Conservation (phyloP, 2,329 filamentous ascomycete species). For the Beauveria australis region DNA sequence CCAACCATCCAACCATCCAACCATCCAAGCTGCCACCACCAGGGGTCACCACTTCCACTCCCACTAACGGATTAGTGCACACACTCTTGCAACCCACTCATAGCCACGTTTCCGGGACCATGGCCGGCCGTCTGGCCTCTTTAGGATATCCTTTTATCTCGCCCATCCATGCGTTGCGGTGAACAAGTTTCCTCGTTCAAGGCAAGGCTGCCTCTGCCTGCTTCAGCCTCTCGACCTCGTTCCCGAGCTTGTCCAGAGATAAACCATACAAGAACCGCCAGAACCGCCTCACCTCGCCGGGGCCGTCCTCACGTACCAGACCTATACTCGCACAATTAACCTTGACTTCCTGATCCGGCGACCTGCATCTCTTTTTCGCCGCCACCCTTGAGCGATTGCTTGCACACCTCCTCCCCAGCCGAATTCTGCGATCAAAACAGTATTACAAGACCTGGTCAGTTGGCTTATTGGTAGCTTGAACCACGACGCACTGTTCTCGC, state of each 20-base stretch:
- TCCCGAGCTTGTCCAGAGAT: not conserved
- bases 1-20: not conserved
- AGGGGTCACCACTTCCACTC: not conserved
- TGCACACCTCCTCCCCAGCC: not conserved
- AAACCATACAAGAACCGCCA: conserved; percentile 3
- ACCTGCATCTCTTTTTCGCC: conserved; percentile 1
- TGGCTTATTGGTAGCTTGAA: not conserved
- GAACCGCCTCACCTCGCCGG: not conserved
- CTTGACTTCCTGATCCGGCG: conserved; percentile 1
- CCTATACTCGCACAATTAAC: conserved; percentile 5
- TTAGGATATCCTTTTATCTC: conserved; percentile 7
- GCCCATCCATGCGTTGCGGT: not conserved
- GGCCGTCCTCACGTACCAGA: not conserved
- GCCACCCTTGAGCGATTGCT: not conserved
- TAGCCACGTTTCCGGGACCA: conserved; percentile 10
- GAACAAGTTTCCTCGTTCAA: not conserved
- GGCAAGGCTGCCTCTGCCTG: not conserved
- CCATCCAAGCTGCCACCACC: not conserved
- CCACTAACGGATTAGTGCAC: not conserved
- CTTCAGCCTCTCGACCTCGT: not conserved
- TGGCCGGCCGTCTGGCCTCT: not conserved
- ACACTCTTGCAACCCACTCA: conserved; percentile 1
- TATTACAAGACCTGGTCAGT: not conserved
- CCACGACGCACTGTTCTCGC: not conserved
- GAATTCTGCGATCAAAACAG: not conserved